Percentiles rank a stretch among this genome's conserved stretches.
Evolutionary conservation across 768 basidiomycete genomes (phyloP).

Genomic region (Boletus bicolor): DNA sequence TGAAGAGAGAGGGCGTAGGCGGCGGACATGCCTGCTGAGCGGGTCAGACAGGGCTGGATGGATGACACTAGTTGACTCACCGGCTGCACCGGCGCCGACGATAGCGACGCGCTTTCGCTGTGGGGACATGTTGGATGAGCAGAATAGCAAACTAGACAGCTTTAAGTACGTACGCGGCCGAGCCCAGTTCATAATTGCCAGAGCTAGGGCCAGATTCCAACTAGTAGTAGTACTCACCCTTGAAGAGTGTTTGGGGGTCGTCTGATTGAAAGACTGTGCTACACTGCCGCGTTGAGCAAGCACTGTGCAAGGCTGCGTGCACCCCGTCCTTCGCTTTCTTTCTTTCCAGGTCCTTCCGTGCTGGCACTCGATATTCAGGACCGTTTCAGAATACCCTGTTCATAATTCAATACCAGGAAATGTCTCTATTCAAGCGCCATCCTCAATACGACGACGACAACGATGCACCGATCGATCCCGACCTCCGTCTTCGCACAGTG

Average conservation of each 20-base stretch:
- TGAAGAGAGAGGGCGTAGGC: not conserved
- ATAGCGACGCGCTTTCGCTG: not conserved
- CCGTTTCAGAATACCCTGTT: constrained; percentile 15
- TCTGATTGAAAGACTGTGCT: too few species aligned
- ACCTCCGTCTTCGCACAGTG: constrained; percentile 86
- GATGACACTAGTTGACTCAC: not conserved
- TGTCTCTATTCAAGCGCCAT: constrained; percentile 41
- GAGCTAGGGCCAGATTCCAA: too few species aligned
- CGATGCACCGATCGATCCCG: constrained; percentile 74
- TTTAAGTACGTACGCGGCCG: not conserved
- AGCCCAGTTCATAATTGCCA: not conserved
- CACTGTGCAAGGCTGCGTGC: not conserved
- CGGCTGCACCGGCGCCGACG: not conserved
- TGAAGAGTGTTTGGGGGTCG: not conserved
- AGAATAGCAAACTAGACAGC: not conserved
- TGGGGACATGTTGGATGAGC: not conserved
- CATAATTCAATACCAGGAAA: constrained; percentile 15
- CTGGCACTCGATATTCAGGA: constrained; percentile 23
- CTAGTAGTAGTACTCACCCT: too few species aligned
- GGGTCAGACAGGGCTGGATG: not conserved
- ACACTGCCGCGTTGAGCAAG: not conserved
- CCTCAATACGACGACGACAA: constrained; percentile 53
- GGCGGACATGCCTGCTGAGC: not conserved
- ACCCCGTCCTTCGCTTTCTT: not conserved
- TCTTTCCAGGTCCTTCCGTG: constrained; percentile 17